A percentile compares a stretch with the other conserved stretches of the same genome.
phyloP scores from a whole-genome alignment of 2,329 filamentous ascomycete genomes.

The Blastomyces percursus region DNA sequence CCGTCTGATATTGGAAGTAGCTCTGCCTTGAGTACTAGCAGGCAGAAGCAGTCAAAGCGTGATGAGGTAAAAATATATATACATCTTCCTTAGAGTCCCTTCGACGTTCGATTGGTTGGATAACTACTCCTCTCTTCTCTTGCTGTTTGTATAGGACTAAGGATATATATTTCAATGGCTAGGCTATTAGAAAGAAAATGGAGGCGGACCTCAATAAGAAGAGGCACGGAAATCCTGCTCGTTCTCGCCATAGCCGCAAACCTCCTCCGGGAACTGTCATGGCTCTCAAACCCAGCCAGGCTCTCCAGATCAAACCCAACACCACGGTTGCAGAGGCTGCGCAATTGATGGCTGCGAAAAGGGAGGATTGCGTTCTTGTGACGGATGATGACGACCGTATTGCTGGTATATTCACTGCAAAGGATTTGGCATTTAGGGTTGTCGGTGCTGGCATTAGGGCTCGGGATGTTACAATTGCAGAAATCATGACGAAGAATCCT shows the following conservation, averaged over 20 bases:
- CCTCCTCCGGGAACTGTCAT: conserved; percentile 93
- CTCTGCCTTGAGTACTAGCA: conserved; percentile 78
- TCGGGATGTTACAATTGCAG: conserved; percentile 79
- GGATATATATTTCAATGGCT: conserved; percentile 11
- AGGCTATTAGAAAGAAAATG: conserved; percentile 96
- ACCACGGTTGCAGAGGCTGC: conserved; percentile 93
- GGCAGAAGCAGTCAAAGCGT: conserved; percentile 91
- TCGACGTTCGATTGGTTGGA: background rate
- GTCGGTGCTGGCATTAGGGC: conserved; percentile 86
- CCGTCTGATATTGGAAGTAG: conserved; percentile 42
- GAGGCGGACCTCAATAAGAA: conserved; percentile 98
- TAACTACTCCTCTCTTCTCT: conserved; percentile 2
- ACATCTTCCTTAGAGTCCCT: background rate
- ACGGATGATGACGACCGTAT: conserved; percentile 98
- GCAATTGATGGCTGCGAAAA: conserved; percentile 96
- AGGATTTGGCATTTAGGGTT: conserved; percentile 94
- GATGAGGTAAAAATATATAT: conserved; percentile 65
- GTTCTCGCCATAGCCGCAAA: conserved; percentile 78
- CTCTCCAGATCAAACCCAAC: conserved; percentile 90
- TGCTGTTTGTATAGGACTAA: conserved; percentile 16
- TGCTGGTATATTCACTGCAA: conserved; percentile 96
- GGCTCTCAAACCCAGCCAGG: conserved; percentile 86
- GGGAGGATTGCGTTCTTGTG: conserved; percentile 94
- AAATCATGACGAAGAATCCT: conserved; percentile 99
- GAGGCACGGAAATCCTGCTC: conserved; percentile 56